A percentile compares a stretch with the other conserved stretches of the same genome.
phyloP scores from a whole-genome alignment of 768 basidiomycete genomes.

The Cyathus striatus region DNA sequence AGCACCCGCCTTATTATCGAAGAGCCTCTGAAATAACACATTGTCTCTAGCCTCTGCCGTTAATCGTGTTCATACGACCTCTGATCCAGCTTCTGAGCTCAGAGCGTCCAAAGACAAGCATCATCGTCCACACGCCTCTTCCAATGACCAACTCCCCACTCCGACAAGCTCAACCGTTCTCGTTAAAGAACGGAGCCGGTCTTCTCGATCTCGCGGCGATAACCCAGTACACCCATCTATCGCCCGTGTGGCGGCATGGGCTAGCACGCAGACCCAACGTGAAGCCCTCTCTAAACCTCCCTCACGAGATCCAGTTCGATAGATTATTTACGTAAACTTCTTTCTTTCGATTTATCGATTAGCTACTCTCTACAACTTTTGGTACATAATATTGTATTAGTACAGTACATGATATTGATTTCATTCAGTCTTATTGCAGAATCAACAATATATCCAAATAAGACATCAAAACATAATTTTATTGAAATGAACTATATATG shows the following conservation, averaged over 20 bases:
- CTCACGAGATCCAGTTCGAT: conserved; percentile 27
- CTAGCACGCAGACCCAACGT: background rate
- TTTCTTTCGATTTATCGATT: no score
- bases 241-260: background rate
- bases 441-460: no score
- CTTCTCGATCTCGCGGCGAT: conserved; percentile 1
- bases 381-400: conserved; percentile 1
- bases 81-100: no score
- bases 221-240: conserved; percentile 5
- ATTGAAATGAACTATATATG: conserved; percentile 9
- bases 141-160: background rate
- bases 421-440: no score
- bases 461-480: no score
- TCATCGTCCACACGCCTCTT: no score
- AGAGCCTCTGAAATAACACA: no score
- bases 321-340: conserved; percentile 6
- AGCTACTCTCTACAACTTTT: no score
- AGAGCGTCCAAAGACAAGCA: no score
- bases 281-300: conserved; percentile 19
- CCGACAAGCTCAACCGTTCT: background rate
- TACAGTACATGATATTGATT: background rate
- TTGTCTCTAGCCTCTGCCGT: no score
- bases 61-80: no score
- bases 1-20: conserved; percentile 6
- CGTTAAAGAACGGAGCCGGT: background rate